These are phyloP conservation scores for Hypoxylon sp. DNA, from an alignment of 2,329 filamentous ascomycete species.

Conservation along the genomic window DNA sequence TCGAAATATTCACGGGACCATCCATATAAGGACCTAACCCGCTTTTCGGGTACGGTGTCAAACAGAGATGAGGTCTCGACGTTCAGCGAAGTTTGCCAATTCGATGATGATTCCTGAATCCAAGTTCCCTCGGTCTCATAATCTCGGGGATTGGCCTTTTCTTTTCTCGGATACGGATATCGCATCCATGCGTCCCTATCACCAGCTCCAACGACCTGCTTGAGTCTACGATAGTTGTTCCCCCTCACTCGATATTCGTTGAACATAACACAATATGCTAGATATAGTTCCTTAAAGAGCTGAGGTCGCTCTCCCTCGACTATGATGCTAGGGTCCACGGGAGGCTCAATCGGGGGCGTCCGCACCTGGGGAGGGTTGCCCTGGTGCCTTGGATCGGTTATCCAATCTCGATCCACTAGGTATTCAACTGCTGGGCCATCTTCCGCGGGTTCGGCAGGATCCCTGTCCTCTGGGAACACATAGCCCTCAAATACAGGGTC, in stretches of 20 bases:
- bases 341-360: not conserved
- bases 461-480: not conserved
- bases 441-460: not conserved
- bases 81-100: not conserved
- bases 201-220: not conserved
- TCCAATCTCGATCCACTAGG: too few relatives aligned
- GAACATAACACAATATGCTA: not conserved
- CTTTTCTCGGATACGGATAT: conserved; percentile 4
- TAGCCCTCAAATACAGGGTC: not conserved
- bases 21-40: not conserved
- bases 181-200: not conserved
- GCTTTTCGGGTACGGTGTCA: not conserved
- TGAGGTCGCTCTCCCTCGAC: not conserved
- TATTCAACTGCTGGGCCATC: too few relatives aligned
- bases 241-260: conserved; percentile 14
- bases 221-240: not conserved
- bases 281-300: not conserved
- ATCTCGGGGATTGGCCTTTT: not conserved
- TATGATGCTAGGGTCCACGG: not conserved
- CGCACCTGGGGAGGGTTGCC: too few relatives aligned
- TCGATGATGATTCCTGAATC: not conserved
- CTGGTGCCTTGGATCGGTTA: too few relatives aligned
- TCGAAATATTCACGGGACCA: not conserved
- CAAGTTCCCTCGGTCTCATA: not conserved
- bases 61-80: not conserved